These are phyloP conservation scores for Arthrinium puccinioides DNA, from an alignment of 2,329 filamentous ascomycete genomes.

Conservation along the genomic window DNA sequence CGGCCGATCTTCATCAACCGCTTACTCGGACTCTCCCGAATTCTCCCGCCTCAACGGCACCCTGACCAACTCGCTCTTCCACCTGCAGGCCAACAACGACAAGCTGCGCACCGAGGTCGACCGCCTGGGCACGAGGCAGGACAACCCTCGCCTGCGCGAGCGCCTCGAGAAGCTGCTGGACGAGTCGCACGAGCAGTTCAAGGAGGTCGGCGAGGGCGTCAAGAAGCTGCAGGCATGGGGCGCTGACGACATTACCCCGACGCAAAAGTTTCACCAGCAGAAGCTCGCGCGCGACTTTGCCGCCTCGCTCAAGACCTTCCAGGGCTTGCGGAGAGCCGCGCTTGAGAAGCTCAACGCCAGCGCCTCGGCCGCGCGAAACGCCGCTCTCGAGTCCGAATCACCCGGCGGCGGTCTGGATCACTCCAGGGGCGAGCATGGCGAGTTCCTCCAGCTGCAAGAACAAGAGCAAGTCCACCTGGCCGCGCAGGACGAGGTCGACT, in stretches of 20 bases:
- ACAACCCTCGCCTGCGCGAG: constrained; percentile 86
- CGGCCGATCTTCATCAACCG: constrained; percentile 56
- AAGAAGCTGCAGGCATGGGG: constrained; percentile 88
- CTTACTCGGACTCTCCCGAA: constrained; percentile 84
- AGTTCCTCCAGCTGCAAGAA: constrained; percentile 53
- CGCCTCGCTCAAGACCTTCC: constrained; percentile 81
- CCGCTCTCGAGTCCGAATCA: constrained; percentile 56
- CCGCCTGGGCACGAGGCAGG: constrained; percentile 80
- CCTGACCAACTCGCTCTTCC: constrained; percentile 83
- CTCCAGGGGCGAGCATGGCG: constrained; percentile 23
- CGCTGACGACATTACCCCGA: constrained; percentile 51
- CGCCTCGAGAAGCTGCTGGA: constrained; percentile 82
- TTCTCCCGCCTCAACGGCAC: constrained; percentile 78
- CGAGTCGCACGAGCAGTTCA: constrained; percentile 80
- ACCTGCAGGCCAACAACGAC: constrained; percentile 79
- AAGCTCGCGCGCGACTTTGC: constrained; percentile 94
- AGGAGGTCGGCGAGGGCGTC: constrained; percentile 85
- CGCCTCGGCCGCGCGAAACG: constrained; percentile 73
- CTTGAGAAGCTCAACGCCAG: constrained; percentile 90
- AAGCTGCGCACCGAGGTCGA: constrained; percentile 78
- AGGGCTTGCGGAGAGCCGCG: constrained; percentile 80
- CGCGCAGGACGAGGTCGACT: constrained; percentile 91
- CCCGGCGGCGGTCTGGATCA: constrained; percentile 20
- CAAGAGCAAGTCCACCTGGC: constrained; percentile 77
- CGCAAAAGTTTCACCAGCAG: constrained; percentile 93